Conservation (phyloP, 306 rosid species). For the Datisca glomerata region DNA sequence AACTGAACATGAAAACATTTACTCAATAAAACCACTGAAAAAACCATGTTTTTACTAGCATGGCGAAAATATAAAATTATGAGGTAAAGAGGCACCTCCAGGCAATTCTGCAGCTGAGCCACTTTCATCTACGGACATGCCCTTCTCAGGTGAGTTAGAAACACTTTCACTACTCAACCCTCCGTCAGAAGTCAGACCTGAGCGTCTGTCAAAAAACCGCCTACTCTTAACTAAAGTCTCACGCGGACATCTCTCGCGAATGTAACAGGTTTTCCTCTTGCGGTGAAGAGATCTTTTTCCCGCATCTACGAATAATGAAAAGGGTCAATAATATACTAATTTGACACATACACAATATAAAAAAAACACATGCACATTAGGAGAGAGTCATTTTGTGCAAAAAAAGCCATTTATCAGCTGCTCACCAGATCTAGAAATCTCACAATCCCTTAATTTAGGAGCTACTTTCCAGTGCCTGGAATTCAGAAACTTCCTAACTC, state of each 20-base stretch:
- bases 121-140: conserved; percentile 23
- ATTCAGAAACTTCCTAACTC: conserved; percentile 59
- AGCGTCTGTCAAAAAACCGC: conserved; percentile 41
- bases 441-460: conserved; percentile 74
- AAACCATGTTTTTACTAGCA: conserved; percentile 4
- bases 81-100: conserved; percentile 12
- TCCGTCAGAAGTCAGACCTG: conserved; percentile 47
- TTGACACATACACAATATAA: not conserved
- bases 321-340: conserved; percentile 1
- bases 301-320: conserved; percentile 29
- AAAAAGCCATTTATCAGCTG: too few relatives aligned
- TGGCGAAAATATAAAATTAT: conserved; percentile 2
- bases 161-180: conserved; percentile 79
- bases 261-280: conserved; percentile 53
- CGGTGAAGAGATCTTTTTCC: conserved; percentile 24
- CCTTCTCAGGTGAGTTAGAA: conserved; percentile 52
- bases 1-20: conserved; percentile 11
- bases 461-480: conserved; percentile 69
- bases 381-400: too few relatives aligned
- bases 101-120: conserved; percentile 27
- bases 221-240: conserved; percentile 48
- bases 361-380: too few relatives aligned
- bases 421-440: conserved; percentile 54
- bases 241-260: conserved; percentile 34
- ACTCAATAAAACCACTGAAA: conserved; percentile 6